Evolutionary conservation across 2,329 filamentous ascomycete genomes (phyloP).

Genomic region (Microsporum canis): DNA sequence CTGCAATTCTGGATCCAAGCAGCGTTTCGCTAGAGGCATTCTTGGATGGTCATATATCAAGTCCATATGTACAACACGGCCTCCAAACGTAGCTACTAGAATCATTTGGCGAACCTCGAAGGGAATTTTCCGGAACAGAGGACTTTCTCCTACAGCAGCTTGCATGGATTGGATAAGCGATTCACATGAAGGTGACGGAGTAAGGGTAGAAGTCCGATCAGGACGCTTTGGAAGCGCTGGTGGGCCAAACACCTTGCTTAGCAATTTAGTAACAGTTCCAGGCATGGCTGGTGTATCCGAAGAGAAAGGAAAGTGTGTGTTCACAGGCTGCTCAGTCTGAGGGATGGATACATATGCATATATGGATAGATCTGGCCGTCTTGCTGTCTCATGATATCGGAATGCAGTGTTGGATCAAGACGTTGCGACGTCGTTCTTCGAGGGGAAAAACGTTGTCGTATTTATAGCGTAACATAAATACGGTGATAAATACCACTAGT

Average conservation of each 20-base stretch:
- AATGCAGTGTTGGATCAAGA: no score
- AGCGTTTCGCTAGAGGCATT: neutral
- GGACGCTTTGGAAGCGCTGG: neutral
- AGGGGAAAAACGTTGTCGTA: neutral
- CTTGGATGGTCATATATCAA: neutral
- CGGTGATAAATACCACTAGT: neutral
- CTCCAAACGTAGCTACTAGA: slow-evolving; percentile 8
- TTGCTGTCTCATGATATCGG: no score
- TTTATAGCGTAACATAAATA: neutral
- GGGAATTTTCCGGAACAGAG: slow-evolving; percentile 16
- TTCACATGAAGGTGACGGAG: neutral
- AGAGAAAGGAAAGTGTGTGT: no score
- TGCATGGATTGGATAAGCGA: neutral
- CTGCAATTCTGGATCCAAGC: neutral
- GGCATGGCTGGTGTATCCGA: neutral
- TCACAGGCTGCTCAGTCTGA: neutral
- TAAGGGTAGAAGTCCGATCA: neutral
- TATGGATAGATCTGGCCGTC: no score
- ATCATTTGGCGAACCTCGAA: slow-evolving; percentile 21
- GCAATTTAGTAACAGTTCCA: neutral
- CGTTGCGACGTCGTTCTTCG: neutral
- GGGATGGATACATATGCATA: no score
- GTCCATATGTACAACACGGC: slow-evolving; percentile 8
- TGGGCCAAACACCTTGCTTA: neutral
- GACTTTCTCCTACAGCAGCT: neutral